phyloP scores from a whole-genome alignment of 305 asterid species.

The Salvia sclarea region DNA sequence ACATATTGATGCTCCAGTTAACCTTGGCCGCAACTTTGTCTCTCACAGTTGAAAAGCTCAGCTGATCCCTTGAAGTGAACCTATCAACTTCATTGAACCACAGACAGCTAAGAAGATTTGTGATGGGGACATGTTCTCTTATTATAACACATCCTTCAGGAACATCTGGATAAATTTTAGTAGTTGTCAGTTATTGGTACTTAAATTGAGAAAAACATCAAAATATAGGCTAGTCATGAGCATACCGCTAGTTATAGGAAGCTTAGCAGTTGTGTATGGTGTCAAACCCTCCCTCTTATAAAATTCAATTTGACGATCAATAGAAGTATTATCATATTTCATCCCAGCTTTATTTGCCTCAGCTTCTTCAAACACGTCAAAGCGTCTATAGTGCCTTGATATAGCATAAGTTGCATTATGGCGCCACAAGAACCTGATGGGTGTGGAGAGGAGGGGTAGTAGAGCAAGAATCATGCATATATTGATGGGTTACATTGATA shows the following conservation, averaged over 20 bases:
- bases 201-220: conserved; percentile 24
- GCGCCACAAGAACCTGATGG: conserved; percentile 91
- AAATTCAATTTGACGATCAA: conserved; percentile 79
- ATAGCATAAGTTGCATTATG: conserved; percentile 89
- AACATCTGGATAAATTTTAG: conserved; percentile 71
- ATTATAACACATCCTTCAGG: conserved; percentile 96
- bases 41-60: conserved; percentile 95
- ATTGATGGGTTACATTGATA: conserved; percentile 9
- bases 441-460: conserved; percentile 10
- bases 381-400: conserved; percentile 85
- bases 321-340: conserved; percentile 75
- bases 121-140: conserved; percentile 84
- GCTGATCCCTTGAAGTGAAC: conserved; percentile 92
- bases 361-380: conserved; percentile 94
- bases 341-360: conserved; percentile 96
- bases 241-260: conserved; percentile 94
- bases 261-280: conserved; percentile 78
- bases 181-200: conserved; percentile 19
- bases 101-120: conserved; percentile 90
- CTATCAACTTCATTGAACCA: conserved; percentile 99
- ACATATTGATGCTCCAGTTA: conserved; percentile 80
- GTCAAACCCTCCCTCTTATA: conserved; percentile 88
- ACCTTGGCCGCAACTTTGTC: conserved; percentile 70
- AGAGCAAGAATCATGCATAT: conserved; percentile 18
- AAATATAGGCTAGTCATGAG: conserved; percentile 19